Conservation (phyloP, 352 stramenopile species). For the Phytophthora podocarpi region DNA sequence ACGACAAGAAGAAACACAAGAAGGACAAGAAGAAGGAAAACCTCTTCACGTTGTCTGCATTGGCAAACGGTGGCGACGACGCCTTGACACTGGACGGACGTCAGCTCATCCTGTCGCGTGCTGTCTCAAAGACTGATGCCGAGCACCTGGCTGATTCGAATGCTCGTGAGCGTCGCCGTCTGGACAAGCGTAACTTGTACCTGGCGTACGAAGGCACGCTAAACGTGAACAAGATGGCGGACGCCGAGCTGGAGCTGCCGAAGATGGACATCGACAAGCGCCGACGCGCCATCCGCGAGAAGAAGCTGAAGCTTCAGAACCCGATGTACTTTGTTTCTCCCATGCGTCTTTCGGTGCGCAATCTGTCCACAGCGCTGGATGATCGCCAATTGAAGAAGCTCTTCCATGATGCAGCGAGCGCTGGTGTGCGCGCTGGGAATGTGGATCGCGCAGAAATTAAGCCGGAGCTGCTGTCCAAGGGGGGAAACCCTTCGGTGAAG, state of each 20-base stretch:
- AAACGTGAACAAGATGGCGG: constrained; percentile 90
- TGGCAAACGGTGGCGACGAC: constrained; percentile 65
- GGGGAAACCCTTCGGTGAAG: constrained; percentile 55
- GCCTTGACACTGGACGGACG: constrained; percentile 77
- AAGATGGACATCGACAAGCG: constrained; percentile 95
- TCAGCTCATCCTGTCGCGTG: constrained; percentile 74
- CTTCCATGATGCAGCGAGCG: constrained; percentile 78
- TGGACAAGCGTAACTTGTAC: constrained; percentile 97
- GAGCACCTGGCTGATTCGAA: constrained; percentile 63
- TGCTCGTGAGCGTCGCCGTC: constrained; percentile 60
- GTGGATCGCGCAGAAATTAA: constrained; percentile 87
- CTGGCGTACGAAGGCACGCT: constrained; percentile 95
- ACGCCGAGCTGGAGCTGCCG: constrained; percentile 84
- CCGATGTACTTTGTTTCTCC: constrained; percentile 98
- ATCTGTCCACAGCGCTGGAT: constrained; percentile 88
- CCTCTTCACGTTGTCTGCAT: constrained; percentile 63
- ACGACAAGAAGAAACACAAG: constrained; percentile 60
- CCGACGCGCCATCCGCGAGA: constrained; percentile 91
- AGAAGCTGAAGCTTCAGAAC: constrained; percentile 97
- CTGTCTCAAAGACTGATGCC: constrained; percentile 76
- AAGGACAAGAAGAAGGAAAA: constrained; percentile 66
- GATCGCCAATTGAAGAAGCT: constrained; percentile 93
- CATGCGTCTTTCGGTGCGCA: constrained; percentile 93
- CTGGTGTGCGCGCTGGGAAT: constrained; percentile 69
- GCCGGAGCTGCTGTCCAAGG: constrained; percentile 53